Conservation (phyloP, 768 basidiomycete species). For the Tephrocybe sp. region DNA sequence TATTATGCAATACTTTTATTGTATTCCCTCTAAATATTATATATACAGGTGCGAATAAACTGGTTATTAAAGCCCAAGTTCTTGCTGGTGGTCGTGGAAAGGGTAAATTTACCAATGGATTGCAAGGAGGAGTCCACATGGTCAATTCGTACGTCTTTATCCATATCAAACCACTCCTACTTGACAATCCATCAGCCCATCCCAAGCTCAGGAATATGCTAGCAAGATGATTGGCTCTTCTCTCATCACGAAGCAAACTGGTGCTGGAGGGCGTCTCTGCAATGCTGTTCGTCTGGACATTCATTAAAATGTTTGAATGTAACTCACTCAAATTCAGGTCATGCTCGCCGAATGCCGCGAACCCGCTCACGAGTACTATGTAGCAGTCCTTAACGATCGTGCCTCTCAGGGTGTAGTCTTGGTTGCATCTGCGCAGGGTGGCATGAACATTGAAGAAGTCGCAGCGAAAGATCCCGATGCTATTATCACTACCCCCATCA, state of each 20-base stretch:
- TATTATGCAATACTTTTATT: slow-evolving; percentile 3
- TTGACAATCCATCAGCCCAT: slow-evolving; percentile 49
- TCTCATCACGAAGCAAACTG: slow-evolving; percentile 98
- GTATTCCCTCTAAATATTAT: slow-evolving; percentile 5
- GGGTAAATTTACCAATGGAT: slow-evolving; percentile 93
- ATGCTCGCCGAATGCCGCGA: slow-evolving; percentile 97
- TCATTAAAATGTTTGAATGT: neutral
- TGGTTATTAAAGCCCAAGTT: slow-evolving; percentile 98
- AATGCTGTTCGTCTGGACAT: slow-evolving; percentile 70
- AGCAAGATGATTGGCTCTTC: slow-evolving; percentile 91
- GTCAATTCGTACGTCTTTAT: slow-evolving; percentile 63
- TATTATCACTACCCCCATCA: slow-evolving; percentile 93
- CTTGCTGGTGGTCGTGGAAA: slow-evolving; percentile 98
- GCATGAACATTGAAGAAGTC: slow-evolving; percentile 99
- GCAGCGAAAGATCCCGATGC: slow-evolving; percentile 92
- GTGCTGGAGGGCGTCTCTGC: slow-evolving; percentile 87
- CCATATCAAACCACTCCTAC: neutral
- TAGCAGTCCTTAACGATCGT: slow-evolving; percentile 95
- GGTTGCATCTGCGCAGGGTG: slow-evolving; percentile 91
- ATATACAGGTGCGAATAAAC: slow-evolving; percentile 59
- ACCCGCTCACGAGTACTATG: slow-evolving; percentile 96
- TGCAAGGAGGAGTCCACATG: slow-evolving; percentile 97
- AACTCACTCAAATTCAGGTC: slow-evolving; percentile 48
- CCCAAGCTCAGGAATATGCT: slow-evolving; percentile 85
- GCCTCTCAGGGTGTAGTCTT: slow-evolving; percentile 85